Base-by-base conservation (phyloP, 805 yeast species). In the Starmerella bacillaris region DNA sequence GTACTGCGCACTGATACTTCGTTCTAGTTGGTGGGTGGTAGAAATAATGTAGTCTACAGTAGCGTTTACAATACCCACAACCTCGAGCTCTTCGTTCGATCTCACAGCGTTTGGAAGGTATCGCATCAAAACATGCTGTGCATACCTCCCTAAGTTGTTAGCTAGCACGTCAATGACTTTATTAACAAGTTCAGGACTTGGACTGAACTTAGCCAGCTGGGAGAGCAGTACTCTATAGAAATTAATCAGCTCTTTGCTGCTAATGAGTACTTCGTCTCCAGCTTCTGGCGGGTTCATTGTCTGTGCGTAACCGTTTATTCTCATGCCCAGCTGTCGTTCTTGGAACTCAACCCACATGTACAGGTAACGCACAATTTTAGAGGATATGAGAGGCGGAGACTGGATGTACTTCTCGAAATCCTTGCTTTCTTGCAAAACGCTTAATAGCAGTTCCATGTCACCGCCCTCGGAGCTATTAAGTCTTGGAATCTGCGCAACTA, bases 41-140 rank as follows among this genome's bases (percentile, higher is more conserved):
- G 70, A 63, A 14, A 79, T 68, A 39, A 93, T 74, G 53, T 84
- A 89, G 51, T 86, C 94, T 1, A 93, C 82, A 0, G 98, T 86
- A 46, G 82, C 80, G 24, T 86, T 57, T 7, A 83, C 67, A 50
- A 80, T 59, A 20, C 89, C 74, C 2, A 78, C 63, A 39, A 76
- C 69, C 30, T 64, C 65, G 15, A 79, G 58, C 1, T 79, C 73
- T 44, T 78, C 86, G 9, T 52, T 56, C 9, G 65, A 58, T 19
- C 70, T 65, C 8, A 40, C 17, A 1, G 24, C 36, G 27, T 47
- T 37, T 1, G 54, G 53, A 1, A 79, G 71, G 15, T 6, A 6
- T 8, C 8, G 21, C 21, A 74, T 40, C 39, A 73, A 58, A 27
- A 72, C 61, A 42, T 62, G 65, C 15, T 54, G 60, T 18, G 68